These are phyloP conservation scores for Rostrohypoxylon terebratum DNA, from an alignment of 495 filamentous ascomycete species.

Conservation along the genomic window DNA sequence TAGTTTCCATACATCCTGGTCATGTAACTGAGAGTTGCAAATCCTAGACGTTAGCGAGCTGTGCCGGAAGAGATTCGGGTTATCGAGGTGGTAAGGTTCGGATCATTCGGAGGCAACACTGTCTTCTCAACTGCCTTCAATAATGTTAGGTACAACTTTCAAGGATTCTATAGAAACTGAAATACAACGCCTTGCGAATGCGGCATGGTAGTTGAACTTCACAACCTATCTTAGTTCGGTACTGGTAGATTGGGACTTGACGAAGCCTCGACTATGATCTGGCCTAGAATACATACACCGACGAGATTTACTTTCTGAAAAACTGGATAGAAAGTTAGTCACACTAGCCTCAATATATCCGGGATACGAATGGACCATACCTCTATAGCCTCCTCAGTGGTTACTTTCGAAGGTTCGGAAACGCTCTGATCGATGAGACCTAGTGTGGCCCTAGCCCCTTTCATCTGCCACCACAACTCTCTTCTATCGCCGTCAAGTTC, in stretches of 20 bases:
- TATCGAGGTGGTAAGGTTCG: too few relatives aligned
- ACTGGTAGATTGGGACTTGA: not conserved
- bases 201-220: too few relatives aligned
- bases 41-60: too few relatives aligned
- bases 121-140: too few relatives aligned
- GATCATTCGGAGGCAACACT: too few relatives aligned
- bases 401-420: constrained; percentile 71
- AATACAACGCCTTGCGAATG: too few relatives aligned
- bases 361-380: constrained; percentile 51
- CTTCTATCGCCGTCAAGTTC: constrained; percentile 83
- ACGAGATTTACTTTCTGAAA: constrained; percentile 36
- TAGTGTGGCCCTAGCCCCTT: constrained; percentile 70
- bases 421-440: constrained; percentile 76
- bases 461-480: constrained; percentile 84
- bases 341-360: not conserved
- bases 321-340: constrained; percentile 43
- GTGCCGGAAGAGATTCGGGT: too few relatives aligned
- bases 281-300: not conserved
- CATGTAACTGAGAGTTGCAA: too few relatives aligned
- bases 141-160: too few relatives aligned
- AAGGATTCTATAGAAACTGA: too few relatives aligned
- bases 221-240: not conserved
- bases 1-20: too few relatives aligned
- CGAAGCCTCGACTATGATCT: not conserved
- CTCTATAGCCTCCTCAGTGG: constrained; percentile 73